Conservation (phyloP, 129 eudicot genomes). For the Mikania micrantha region DNA sequence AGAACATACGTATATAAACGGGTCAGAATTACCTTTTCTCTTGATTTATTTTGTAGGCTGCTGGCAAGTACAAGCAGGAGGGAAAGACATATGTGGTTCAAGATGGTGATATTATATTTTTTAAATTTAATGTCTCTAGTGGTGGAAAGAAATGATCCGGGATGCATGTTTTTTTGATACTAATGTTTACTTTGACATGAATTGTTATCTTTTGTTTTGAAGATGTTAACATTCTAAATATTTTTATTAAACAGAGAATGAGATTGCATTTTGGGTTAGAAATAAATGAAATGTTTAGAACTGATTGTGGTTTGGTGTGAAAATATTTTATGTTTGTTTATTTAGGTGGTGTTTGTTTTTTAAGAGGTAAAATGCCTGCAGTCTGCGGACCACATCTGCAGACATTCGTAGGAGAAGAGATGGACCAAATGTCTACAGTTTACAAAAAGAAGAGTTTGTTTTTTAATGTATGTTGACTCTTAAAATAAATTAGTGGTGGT, state of each 20-base stretch:
- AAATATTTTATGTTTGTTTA: no score
- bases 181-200: constrained; percentile 7
- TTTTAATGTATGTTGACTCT: no score
- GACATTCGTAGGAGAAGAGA: no score
- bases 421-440: no score
- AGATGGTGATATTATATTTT: constrained; percentile 88
- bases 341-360: no score
- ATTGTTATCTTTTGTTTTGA: constrained; percentile 17
- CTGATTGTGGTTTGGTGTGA: neutral
- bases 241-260: constrained; percentile 11
- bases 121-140: constrained; percentile 92
- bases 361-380: no score
- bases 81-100: constrained; percentile 93
- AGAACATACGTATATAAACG: neutral
- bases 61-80: constrained; percentile 93
- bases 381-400: no score
- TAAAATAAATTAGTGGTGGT: no score
- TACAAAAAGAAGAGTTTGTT: no score
- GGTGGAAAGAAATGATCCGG: constrained; percentile 99
- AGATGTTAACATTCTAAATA: constrained; percentile 14
- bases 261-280: neutral
- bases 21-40: neutral
- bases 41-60: constrained; percentile 50
- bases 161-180: constrained; percentile 16
- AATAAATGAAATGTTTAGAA: neutral